A percentile compares a stretch with the other conserved stretches of the same genome.
phyloP scores from a whole-genome alignment of 2,329 filamentous ascomycete species.

The Paecilomyces dactylethromorphus region DNA sequence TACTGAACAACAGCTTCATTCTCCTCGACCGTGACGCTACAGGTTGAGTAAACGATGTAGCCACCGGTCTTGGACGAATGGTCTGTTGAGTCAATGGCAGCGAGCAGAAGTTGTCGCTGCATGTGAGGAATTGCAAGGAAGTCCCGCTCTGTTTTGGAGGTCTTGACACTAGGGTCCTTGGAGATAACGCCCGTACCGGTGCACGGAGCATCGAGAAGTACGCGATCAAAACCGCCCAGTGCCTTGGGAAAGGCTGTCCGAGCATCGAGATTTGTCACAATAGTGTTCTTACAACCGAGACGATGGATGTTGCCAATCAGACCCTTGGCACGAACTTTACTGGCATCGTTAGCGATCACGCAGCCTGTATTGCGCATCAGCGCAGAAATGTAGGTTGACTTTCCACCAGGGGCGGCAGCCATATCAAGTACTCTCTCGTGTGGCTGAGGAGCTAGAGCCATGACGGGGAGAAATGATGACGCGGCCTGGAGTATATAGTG shows the following conservation, averaged over 20 bases:
- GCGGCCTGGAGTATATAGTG: conserved; percentile 98
- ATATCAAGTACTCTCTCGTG: conserved; percentile 88
- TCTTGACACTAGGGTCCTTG: conserved; percentile 95
- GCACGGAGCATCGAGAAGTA: conserved; percentile 90
- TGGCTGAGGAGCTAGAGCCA: conserved; percentile 92
- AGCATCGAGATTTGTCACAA: conserved; percentile 94
- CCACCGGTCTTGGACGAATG: conserved; percentile 88
- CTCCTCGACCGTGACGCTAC: conserved; percentile 89
- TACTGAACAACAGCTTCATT: conserved; percentile 93
- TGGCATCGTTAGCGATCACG: conserved; percentile 94
- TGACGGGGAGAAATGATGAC: conserved; percentile 92
- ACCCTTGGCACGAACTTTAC: conserved; percentile 89
- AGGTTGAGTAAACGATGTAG: conserved; percentile 95
- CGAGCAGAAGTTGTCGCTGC: conserved; percentile 87
- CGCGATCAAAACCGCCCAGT: conserved; percentile 91
- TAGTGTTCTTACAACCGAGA: conserved; percentile 83
- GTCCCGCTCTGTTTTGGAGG: conserved; percentile 93
- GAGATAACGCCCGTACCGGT: conserved; percentile 96
- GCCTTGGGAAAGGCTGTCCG: conserved; percentile 81
- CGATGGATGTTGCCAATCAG: conserved; percentile 97
- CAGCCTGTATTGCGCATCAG: conserved; percentile 96
- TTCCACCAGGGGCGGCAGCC: conserved; percentile 92
- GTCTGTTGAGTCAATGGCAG: conserved; percentile 91
- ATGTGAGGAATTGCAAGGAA: conserved; percentile 89
- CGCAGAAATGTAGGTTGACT: conserved; percentile 93